Evolutionary conservation across 2,329 filamentous ascomycete genomes (phyloP), one percentile per base, ranked within the genome.

Genomic region (Aspergillus terreus): DNA sequence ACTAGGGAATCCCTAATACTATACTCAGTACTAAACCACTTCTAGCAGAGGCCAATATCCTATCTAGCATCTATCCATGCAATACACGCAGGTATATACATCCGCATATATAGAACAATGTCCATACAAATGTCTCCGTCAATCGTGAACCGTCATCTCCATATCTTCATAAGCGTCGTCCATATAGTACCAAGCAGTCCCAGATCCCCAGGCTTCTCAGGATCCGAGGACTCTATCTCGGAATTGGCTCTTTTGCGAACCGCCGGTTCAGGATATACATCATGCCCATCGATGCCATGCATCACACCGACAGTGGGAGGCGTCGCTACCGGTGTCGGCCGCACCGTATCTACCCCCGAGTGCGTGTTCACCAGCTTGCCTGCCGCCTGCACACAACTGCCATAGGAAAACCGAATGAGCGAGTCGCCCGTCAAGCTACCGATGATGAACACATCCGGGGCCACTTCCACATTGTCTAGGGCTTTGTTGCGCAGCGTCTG

Each of bases 361-460:
- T 56, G 50, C 6, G 56, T 53, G 3, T 56, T 56, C 25, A 78
- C 71, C 17, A 84, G 74, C 54, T 74, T 77, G 4, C 80, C 78
- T 4, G 81, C 82, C 4, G 78, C 74, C 59, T 79, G 80, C 6
- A 80, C 76, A 57, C 82, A 83, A 4, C 81, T 78, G 2, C 82
- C 82, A 25, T 82, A 80, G 7, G 80, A 79, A 59, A 83, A 82
- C 1, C 82, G 72, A 23, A 85, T 78, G 3, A 85, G 69, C 2
- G 81, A 82, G 62, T 85, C 82, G 4, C 82, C 82, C 0, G 81
- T 82, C 46, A 85, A 60, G 56, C 81, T 83, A 10, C 82, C 82
- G 35, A 80, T 78, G 41, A 81, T 75, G 62, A 82, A 83, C 27
- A 84, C 71, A 41, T 76, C 67, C 1, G 66, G 71, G 0, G 79